phyloP scores from a whole-genome alignment of 2,329 filamentous ascomycete species.

The Cercospora sp. region DNA sequence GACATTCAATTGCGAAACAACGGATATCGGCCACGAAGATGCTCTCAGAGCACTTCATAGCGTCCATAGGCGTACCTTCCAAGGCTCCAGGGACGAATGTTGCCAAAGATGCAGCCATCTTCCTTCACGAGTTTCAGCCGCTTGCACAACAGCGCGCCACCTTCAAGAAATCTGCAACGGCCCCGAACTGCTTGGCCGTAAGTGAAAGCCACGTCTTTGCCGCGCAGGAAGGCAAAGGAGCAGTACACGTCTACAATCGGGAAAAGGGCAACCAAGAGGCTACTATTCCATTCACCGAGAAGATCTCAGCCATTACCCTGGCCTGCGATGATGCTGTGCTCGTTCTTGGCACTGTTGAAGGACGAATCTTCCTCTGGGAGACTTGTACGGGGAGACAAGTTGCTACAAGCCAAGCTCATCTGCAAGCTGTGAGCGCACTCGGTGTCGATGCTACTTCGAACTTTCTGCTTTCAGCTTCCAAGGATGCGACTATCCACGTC shows the following conservation, averaged over 20 bases:
- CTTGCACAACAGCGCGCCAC: slow-evolving; percentile 70
- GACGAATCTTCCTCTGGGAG: slow-evolving; percentile 90
- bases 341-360: slow-evolving; percentile 78
- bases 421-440: slow-evolving; percentile 77
- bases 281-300: slow-evolving; percentile 81
- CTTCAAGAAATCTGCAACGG: slow-evolving; percentile 91
- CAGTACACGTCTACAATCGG: slow-evolving; percentile 88
- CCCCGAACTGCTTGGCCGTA: slow-evolving; percentile 74
- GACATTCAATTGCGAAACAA: background rate
- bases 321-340: slow-evolving; percentile 67
- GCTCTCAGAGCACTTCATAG: slow-evolving; percentile 54
- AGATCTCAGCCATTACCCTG: slow-evolving; percentile 74
- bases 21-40: slow-evolving; percentile 36
- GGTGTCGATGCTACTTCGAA: slow-evolving; percentile 68
- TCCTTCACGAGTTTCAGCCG: slow-evolving; percentile 79
- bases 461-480: slow-evolving; percentile 74
- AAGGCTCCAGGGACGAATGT: slow-evolving; percentile 50
- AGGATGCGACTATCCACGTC: slow-evolving; percentile 87
- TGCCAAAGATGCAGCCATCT: slow-evolving; percentile 80
- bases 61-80: slow-evolving; percentile 48
- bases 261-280: slow-evolving; percentile 84
- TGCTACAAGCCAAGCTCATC: slow-evolving; percentile 73
- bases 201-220: slow-evolving; percentile 84
- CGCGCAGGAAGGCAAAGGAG: slow-evolving; percentile 86
- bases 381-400: slow-evolving; percentile 73